phyloP scores from a whole-genome alignment of 1,139 yeast genomes.

The Saccharomyces hybrid region DNA sequence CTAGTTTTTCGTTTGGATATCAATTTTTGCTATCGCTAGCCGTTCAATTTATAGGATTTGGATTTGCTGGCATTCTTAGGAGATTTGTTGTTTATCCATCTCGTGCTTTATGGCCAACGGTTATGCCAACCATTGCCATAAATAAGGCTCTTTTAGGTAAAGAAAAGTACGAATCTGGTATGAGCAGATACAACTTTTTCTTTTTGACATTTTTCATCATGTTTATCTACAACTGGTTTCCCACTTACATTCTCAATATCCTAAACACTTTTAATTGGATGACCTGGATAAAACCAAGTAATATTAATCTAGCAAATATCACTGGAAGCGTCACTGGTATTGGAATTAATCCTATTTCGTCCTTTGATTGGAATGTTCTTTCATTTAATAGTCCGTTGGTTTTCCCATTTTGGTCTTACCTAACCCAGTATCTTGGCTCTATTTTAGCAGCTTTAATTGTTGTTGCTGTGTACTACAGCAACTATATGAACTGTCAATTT shows the following conservation, averaged over 20 bases:
- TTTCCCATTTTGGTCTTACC: constrained; percentile 42
- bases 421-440: constrained; percentile 40
- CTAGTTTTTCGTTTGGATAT: constrained; percentile 42
- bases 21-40: constrained; percentile 45
- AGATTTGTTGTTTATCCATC: constrained; percentile 51
- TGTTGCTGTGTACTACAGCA: constrained; percentile 43
- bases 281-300: constrained; percentile 54
- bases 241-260: constrained; percentile 32
- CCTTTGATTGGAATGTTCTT: constrained; percentile 46
- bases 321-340: constrained; percentile 47
- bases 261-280: constrained; percentile 47
- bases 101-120: constrained; percentile 50
- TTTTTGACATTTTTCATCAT: constrained; percentile 34
- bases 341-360: constrained; percentile 48
- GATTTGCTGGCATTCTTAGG: constrained; percentile 55
- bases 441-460: constrained; percentile 38
- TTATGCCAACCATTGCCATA: constrained; percentile 48
- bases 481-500: constrained; percentile 45
- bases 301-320: constrained; percentile 45
- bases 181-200: constrained; percentile 43
- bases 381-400: constrained; percentile 31
- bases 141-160: constrained; percentile 43
- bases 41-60: constrained; percentile 55
- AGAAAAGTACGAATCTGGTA: constrained; percentile 42
- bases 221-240: constrained; percentile 52